A percentile compares a stretch with the other conserved stretches of the same genome.
These are phyloP conservation scores for Solanum microdontum DNA, from an alignment of 257 asterid species.

Conservation along the genomic window DNA sequence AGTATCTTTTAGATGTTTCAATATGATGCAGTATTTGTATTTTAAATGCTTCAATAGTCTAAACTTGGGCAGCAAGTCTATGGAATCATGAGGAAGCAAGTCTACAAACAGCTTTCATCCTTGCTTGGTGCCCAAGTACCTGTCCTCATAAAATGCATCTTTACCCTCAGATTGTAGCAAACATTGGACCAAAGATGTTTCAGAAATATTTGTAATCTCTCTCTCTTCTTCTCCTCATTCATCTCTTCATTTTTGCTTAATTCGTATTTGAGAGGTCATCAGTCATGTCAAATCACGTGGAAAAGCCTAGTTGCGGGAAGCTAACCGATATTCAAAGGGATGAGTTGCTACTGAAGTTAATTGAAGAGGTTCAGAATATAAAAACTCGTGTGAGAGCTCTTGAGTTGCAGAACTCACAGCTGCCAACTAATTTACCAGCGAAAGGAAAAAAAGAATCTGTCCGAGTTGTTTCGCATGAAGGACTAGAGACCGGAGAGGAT, in stretches of 20 bases:
- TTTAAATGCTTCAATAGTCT: not conserved
- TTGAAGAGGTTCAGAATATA: not conserved
- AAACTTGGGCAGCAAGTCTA: not conserved
- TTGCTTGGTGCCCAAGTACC: not conserved
- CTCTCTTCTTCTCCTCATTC: not conserved
- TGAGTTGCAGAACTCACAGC: not conserved
- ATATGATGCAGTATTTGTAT: not conserved
- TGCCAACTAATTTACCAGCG: not conserved
- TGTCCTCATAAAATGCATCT: not conserved
- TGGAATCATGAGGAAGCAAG: not conserved
- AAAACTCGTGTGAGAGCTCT: not conserved
- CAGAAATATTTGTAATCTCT: not conserved
- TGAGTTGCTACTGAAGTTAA: not conserved
- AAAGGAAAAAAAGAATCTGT: not conserved
- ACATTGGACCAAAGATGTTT: not conserved
- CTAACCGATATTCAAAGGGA: not conserved
- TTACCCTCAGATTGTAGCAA: not conserved
- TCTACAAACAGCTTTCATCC: not conserved
- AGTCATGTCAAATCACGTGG: not conserved
- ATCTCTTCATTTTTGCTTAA: not conserved
- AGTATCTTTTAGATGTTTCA: not conserved
- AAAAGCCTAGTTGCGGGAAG: not conserved
- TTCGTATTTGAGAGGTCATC: not conserved
- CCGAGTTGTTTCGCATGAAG: not conserved
- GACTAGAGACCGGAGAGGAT: not conserved